These are phyloP conservation scores for Apophysomyces trapeziformis DNA, from an alignment of 371 early-diverging fungal genomes.

Conservation along the genomic window DNA sequence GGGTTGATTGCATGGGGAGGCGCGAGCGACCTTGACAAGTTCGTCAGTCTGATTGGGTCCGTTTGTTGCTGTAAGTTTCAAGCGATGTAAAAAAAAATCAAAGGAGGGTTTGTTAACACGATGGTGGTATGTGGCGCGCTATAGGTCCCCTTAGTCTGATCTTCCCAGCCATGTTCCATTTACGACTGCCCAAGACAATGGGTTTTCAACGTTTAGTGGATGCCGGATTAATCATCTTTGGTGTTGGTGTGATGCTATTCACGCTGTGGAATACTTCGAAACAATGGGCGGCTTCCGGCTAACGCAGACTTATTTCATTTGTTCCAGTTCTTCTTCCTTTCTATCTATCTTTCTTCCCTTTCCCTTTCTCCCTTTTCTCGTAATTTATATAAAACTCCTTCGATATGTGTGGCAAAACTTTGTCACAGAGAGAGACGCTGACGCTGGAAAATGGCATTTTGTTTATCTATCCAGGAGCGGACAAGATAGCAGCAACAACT, in stretches of 20 bases:
- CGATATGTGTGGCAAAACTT: no score
- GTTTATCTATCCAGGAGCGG: no score
- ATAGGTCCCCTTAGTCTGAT: slow-evolving; percentile 49
- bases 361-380: no score
- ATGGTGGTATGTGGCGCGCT: slow-evolving; percentile 9
- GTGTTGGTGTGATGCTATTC: slow-evolving; percentile 77
- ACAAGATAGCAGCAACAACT: no score
- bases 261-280: slow-evolving; percentile 57
- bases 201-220: slow-evolving; percentile 63
- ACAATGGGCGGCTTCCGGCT: slow-evolving; percentile 35
- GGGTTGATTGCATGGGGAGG: slow-evolving; percentile 81
- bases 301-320: slow-evolving; percentile 1
- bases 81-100: neutral
- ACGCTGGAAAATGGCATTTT: no score
- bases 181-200: slow-evolving; percentile 33
- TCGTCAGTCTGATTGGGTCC: slow-evolving; percentile 89
- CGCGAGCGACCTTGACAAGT: slow-evolving; percentile 83
- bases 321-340: neutral
- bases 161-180: slow-evolving; percentile 50
- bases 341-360: no score
- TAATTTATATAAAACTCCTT: no score
- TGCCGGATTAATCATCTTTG: slow-evolving; percentile 67
- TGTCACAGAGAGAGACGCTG: no score
- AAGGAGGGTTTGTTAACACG: slow-evolving; percentile 14
- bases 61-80: slow-evolving; percentile 74